Conservation (phyloP, 2,329 filamentous ascomycete species). For the Hymenoscyphus albidus region DNA sequence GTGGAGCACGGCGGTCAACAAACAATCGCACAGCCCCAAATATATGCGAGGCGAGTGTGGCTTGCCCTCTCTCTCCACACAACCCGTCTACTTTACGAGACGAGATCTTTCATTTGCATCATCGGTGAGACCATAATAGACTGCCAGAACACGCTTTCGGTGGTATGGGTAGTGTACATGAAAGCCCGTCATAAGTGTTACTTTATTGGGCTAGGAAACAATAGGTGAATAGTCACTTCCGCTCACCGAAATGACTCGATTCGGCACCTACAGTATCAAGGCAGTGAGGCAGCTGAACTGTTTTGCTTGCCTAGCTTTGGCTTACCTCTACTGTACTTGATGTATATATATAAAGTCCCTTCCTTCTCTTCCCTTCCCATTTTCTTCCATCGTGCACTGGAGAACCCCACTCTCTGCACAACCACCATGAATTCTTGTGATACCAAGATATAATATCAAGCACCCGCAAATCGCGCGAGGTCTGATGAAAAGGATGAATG, state of each 20-base stretch:
- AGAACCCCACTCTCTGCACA: neutral
- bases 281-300: neutral
- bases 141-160: neutral
- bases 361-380: neutral
- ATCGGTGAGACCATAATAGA: neutral
- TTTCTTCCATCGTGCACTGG: neutral
- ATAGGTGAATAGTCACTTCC: neutral
- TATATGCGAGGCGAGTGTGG: neutral
- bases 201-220: neutral
- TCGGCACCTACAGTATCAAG: neutral
- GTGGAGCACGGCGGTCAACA: no score
- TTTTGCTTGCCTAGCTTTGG: neutral
- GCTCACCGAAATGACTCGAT: neutral
- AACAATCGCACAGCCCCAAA: neutral
- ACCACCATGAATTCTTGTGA: constrained; percentile 12
- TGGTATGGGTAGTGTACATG: neutral
- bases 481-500: neutral
- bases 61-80: neutral
- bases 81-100: neutral
- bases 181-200: neutral
- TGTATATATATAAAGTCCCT: neutral
- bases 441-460: neutral
- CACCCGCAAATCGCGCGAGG: neutral
- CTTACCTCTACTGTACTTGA: neutral
- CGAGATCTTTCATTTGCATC: neutral